phyloP scores from a whole-genome alignment of 495 filamentous ascomycete genomes.

The Chlorociboria aeruginascens region DNA sequence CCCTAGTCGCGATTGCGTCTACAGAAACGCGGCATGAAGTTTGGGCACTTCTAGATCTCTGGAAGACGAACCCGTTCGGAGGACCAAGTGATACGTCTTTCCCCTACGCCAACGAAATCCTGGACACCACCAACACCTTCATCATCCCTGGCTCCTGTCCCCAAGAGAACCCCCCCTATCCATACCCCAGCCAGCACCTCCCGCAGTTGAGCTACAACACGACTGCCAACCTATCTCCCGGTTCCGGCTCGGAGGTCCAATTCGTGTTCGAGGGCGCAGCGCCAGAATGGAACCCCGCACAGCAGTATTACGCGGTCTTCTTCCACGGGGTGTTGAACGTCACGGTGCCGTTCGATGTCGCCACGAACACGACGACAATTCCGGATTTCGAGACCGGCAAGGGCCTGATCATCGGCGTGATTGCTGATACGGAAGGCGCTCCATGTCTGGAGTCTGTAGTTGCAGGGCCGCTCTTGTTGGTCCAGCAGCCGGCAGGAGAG shows the following conservation, averaged over 20 bases:
- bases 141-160: conserved; percentile 38
- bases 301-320: conserved; percentile 38
- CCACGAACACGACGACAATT: conserved; percentile 31
- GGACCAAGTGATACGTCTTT: conserved; percentile 38
- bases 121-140: conserved; percentile 36
- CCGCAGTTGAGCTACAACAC: conserved; percentile 26
- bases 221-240: conserved; percentile 24
- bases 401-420: conserved; percentile 33
- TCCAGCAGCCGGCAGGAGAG: conserved; percentile 25
- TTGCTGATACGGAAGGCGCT: conserved; percentile 32
- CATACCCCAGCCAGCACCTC: conserved; percentile 31
- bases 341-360: conserved; percentile 31
- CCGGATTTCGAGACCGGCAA: conserved; percentile 29
- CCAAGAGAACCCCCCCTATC: conserved; percentile 34
- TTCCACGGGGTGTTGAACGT: conserved; percentile 35
- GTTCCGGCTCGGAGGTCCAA: conserved; percentile 30
- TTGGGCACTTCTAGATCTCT: conserved; percentile 41
- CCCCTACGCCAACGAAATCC: conserved; percentile 41
- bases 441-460: conserved; percentile 33
- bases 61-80: conserved; percentile 34
- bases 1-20: conserved; percentile 36
- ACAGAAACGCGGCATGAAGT: conserved; percentile 36
- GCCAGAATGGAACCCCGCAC: conserved; percentile 25
- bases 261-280: conserved; percentile 27
- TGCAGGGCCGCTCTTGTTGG: conserved; percentile 28